Conservation (phyloP, 306 rosid species). For the Sicyos edulis region DNA sequence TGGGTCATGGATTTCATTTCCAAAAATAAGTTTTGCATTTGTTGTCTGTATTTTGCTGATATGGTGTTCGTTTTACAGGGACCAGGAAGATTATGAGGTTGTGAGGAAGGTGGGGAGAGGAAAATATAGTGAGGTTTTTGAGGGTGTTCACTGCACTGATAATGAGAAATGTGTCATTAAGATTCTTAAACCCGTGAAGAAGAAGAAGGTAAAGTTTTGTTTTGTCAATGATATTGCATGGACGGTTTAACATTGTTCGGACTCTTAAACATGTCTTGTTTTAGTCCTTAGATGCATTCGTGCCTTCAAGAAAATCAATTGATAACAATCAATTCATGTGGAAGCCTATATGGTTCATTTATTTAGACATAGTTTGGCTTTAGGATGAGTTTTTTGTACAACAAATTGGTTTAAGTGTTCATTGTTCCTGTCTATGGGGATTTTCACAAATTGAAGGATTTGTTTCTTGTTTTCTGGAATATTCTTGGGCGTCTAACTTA, state of each 20-base stretch:
- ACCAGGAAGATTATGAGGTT: conserved; percentile 95
- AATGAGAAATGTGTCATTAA: conserved; percentile 85
- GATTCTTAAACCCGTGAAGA: conserved; percentile 99
- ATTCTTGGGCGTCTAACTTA: not conserved
- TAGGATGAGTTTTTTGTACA: not conserved
- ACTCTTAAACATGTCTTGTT: not conserved
- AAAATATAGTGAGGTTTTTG: conserved; percentile 96
- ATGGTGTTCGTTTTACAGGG: conserved; percentile 30
- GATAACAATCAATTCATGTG: not conserved
- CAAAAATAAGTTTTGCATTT: not conserved
- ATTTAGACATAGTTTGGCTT: not conserved
- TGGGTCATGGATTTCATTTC: not conserved
- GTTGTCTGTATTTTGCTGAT: not conserved
- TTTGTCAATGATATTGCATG: not conserved
- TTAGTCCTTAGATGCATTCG: not conserved
- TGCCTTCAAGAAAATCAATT: not conserved
- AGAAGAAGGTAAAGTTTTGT: conserved; percentile 44
- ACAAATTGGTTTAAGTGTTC: not conserved
- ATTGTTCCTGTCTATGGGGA: not conserved
- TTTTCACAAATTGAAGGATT: not conserved
- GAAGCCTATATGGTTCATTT: not conserved
- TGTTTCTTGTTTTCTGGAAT: conserved; percentile 1
- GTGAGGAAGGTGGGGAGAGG: conserved; percentile 94
- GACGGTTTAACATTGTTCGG: conserved; percentile 1
- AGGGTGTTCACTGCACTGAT: conserved; percentile 80